A percentile compares a stretch with the other conserved stretches of the same genome.
Evolutionary conservation across 1,284 basidiomycete genomes (phyloP).

Genomic region (Coniferiporia sulphurascens): DNA sequence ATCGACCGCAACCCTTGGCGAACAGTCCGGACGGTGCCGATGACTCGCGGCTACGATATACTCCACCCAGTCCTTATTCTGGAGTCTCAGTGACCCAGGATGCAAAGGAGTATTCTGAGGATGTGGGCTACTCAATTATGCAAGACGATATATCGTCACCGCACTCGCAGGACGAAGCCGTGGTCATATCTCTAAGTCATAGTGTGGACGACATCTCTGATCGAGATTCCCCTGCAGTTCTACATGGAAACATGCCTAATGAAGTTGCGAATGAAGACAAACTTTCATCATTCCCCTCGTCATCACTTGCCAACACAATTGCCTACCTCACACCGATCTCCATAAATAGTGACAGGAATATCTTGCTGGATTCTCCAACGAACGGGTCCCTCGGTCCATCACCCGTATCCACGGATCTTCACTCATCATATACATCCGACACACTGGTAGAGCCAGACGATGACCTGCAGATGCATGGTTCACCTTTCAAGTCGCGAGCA

Average conservation of each 20-base stretch:
- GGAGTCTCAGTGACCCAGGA: not conserved
- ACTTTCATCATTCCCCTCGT: not conserved
- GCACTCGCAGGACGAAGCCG: not conserved
- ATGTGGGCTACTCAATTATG: too few species aligned
- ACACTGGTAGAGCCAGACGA: slow-evolving; percentile 6
- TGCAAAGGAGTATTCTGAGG: not conserved
- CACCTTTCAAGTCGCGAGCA: not conserved
- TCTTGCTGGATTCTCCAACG: slow-evolving; percentile 4
- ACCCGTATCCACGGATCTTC: slow-evolving; percentile 8
- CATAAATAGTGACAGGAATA: not conserved
- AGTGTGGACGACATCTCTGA: not conserved
- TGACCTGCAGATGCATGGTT: not conserved
- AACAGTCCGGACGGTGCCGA: not conserved
- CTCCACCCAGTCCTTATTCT: not conserved
- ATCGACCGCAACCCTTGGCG: not conserved
- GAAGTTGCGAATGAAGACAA: not conserved
- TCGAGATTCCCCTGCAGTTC: too few species aligned
- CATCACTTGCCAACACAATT: not conserved
- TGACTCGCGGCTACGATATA: not conserved
- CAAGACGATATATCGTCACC: too few species aligned
- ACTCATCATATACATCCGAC: slow-evolving; percentile 5
- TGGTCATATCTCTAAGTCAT: not conserved
- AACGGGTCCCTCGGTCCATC: slow-evolving; percentile 11
- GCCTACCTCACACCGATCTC: not conserved
- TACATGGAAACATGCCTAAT: not conserved